These are phyloP conservation scores for Tetracladium setigerum DNA, from an alignment of 495 filamentous ascomycete species.

Conservation along the genomic window DNA sequence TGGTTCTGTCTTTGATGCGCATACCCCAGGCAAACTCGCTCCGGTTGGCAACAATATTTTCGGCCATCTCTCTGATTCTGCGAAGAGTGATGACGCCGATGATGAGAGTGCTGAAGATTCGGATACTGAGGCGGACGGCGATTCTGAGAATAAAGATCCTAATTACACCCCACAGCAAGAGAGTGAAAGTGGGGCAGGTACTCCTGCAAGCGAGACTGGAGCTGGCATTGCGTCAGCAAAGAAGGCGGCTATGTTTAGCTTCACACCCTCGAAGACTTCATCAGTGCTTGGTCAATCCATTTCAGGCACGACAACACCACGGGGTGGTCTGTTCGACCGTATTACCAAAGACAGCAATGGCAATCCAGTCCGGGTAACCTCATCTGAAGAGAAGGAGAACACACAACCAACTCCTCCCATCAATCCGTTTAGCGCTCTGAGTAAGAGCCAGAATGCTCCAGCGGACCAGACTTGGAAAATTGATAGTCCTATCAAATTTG, in stretches of 20 bases:
- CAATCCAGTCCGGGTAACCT: constrained; percentile 26
- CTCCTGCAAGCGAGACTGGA: constrained; percentile 20
- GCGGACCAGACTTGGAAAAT: constrained; percentile 44
- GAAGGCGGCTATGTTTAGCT: constrained; percentile 16
- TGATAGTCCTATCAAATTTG: constrained; percentile 43
- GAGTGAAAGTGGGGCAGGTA: constrained; percentile 21
- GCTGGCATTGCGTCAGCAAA: constrained; percentile 17
- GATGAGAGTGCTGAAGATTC: constrained; percentile 22
- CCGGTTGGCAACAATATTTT: constrained; percentile 36
- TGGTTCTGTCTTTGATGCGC: constrained; percentile 20
- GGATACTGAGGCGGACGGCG: constrained; percentile 17
- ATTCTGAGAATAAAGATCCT: constrained; percentile 17
- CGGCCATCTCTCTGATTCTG: constrained; percentile 33
- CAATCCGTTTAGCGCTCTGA: constrained; percentile 17
- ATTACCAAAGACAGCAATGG: constrained; percentile 34
- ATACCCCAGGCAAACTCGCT: constrained; percentile 4
- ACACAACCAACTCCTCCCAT: constrained; percentile 18
- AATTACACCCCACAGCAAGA: constrained; percentile 23
- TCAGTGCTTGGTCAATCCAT: constrained; percentile 8
- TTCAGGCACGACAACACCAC: constrained; percentile 11
- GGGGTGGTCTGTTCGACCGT: constrained; percentile 40
- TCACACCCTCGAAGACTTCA: constrained; percentile 12
- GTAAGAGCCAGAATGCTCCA: constrained; percentile 14
- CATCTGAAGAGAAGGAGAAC: constrained; percentile 23
- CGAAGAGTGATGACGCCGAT: constrained; percentile 20